A percentile compares a stretch with the other conserved stretches of the same genome.
phyloP scores from a whole-genome alignment of 1,284 basidiomycete species.

The Cryptococcus sp. region DNA sequence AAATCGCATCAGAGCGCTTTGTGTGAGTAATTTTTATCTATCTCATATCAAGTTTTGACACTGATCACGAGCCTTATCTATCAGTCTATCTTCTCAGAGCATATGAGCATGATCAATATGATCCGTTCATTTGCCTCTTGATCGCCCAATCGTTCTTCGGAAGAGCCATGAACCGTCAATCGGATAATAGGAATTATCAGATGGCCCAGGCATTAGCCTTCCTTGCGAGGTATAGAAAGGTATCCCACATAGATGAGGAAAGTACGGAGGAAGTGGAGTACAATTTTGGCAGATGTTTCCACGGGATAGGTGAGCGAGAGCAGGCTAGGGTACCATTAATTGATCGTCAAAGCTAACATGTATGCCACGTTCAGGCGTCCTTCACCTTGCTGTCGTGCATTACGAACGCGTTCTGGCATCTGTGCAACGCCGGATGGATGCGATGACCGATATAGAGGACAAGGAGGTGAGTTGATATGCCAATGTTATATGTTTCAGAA shows the following conservation, averaged over 20 bases:
- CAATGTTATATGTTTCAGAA: background rate
- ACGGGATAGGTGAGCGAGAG: slow-evolving; percentile 72
- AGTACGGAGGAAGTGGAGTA: slow-evolving; percentile 77
- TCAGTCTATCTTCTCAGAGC: slow-evolving; percentile 85
- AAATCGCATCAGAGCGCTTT: slow-evolving; percentile 88
- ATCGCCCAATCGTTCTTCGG: slow-evolving; percentile 82
- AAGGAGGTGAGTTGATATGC: slow-evolving; percentile 15
- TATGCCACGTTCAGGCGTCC: slow-evolving; percentile 60
- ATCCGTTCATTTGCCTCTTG: slow-evolving; percentile 80
- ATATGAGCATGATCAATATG: slow-evolving; percentile 77
- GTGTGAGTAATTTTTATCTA: slow-evolving; percentile 61
- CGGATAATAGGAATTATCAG: slow-evolving; percentile 87
- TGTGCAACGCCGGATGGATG: slow-evolving; percentile 56
- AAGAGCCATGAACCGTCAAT: slow-evolving; percentile 87
- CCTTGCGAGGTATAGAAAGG: slow-evolving; percentile 69
- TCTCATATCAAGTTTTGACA: background rate
- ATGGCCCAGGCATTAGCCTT: slow-evolving; percentile 79
- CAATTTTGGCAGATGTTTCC: slow-evolving; percentile 87
- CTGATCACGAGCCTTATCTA: too few relatives aligned
- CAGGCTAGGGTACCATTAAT: too few relatives aligned
- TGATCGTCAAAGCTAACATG: background rate
- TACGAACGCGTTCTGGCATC: slow-evolving; percentile 73
- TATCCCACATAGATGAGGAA: slow-evolving; percentile 55
- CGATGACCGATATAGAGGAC: slow-evolving; percentile 13
- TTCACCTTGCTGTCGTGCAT: slow-evolving; percentile 76